These are phyloP conservation scores for Paxillus involutus DNA, from an alignment of 768 basidiomycete genomes.

Conservation along the genomic window DNA sequence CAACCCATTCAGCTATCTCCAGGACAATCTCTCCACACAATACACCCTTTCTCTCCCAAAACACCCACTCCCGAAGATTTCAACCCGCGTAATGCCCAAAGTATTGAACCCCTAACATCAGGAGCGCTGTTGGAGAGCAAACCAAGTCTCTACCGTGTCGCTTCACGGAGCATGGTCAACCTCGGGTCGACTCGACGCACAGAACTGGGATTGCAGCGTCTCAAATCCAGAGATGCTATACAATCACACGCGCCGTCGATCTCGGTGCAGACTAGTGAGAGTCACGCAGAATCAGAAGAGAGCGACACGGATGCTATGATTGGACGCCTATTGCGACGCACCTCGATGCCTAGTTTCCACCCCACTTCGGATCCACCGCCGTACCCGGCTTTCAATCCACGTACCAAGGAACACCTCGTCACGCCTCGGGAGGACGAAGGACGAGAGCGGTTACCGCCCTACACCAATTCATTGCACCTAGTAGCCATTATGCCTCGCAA, in stretches of 20 bases:
- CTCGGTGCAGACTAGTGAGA: slow-evolving; percentile 10
- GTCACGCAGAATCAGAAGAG: slow-evolving; percentile 16
- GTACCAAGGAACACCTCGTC: slow-evolving; percentile 19
- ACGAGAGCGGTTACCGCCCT: slow-evolving; percentile 72
- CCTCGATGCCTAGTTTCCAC: slow-evolving; percentile 71
- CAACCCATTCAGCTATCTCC: slow-evolving; percentile 3
- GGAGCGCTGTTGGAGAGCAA: slow-evolving; percentile 16
- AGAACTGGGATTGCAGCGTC: slow-evolving; percentile 22
- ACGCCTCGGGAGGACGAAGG: slow-evolving; percentile 80
- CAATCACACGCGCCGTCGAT: slow-evolving; percentile 11
- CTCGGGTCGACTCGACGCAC: slow-evolving; percentile 35
- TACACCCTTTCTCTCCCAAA: slow-evolving; percentile 19
- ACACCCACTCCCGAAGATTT: slow-evolving; percentile 6
- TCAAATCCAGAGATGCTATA: slow-evolving; percentile 15
- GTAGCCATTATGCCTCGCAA: slow-evolving; percentile 84
- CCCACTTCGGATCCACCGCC: slow-evolving; percentile 63
- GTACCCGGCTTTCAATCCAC: slow-evolving; percentile 51
- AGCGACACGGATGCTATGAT: slow-evolving; percentile 28
- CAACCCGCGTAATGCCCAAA: background rate
- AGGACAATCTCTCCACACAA: slow-evolving; percentile 11
- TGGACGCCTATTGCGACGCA: slow-evolving; percentile 51
- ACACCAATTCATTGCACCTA: slow-evolving; percentile 81
- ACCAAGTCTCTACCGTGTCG: slow-evolving; percentile 55
- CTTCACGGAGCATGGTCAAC: slow-evolving; percentile 67
- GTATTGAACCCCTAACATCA: slow-evolving; percentile 4